Conservation (phyloP, 768 basidiomycete species). For the Trametes elegans region DNA sequence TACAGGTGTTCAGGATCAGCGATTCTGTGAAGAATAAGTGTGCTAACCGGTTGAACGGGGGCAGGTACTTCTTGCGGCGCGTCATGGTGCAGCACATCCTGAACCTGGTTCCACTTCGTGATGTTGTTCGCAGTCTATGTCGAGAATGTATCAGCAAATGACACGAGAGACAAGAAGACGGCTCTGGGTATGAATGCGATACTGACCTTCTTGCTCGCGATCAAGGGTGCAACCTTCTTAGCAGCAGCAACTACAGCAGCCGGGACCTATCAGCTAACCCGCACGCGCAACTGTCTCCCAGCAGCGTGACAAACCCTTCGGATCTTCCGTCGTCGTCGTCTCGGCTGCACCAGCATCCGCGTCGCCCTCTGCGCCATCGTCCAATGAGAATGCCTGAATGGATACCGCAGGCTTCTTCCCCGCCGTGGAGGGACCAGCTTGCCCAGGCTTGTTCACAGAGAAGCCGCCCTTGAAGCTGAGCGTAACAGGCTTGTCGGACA, state of each 20-base stretch:
- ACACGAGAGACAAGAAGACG: neutral
- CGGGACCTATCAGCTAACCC: constrained; percentile 18
- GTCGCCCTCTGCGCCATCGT: constrained; percentile 41
- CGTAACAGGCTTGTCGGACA: constrained; percentile 80
- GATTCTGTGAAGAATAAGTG: neutral
- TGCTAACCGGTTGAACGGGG: constrained; percentile 10
- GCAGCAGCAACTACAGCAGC: constrained; percentile 43
- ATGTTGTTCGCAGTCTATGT: constrained; percentile 84
- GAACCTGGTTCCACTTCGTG: constrained; percentile 95
- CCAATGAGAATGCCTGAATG: constrained; percentile 65
- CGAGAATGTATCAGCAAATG: neutral
- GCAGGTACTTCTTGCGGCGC: constrained; percentile 5
- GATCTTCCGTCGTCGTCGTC: constrained; percentile 32
- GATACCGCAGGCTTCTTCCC: constrained; percentile 40
- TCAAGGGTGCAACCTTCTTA: constrained; percentile 78
- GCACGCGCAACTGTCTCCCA: constrained; percentile 14
- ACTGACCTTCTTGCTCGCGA: constrained; percentile 80
- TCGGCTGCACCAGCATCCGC: constrained; percentile 44
- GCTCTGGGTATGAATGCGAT: neutral
- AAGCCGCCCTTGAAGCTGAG: constrained; percentile 54
- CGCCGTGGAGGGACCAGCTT: constrained; percentile 23
- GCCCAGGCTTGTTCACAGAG: constrained; percentile 16
- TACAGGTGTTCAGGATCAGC: neutral
- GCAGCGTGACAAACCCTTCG: constrained; percentile 47
- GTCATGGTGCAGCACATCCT: constrained; percentile 67